A percentile compares a stretch with the other conserved stretches of the same genome.
phyloP scores from a whole-genome alignment of 2,329 filamentous ascomycete species.

The Zymoseptoria passerinii region DNA sequence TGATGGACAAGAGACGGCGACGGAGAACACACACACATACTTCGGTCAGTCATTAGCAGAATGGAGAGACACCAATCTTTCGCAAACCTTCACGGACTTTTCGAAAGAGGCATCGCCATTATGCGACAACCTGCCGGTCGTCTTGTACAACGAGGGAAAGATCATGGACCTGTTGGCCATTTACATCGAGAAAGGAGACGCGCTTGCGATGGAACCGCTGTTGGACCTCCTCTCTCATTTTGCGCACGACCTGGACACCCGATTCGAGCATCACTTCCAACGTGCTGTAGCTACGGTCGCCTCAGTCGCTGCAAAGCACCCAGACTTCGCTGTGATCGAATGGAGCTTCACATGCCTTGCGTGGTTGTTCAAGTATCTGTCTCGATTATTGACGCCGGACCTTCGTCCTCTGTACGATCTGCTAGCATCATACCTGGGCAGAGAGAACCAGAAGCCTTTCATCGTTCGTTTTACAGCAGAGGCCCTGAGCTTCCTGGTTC shows the following conservation, averaged over 20 bases:
- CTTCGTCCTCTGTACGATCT: slow-evolving; percentile 75
- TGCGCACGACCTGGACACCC: slow-evolving; percentile 80
- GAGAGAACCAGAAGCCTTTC: slow-evolving; percentile 71
- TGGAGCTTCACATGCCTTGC: slow-evolving; percentile 93
- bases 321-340: slow-evolving; percentile 75
- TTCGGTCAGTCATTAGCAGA: slow-evolving; percentile 73
- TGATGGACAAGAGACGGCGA: slow-evolving; percentile 62
- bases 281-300: slow-evolving; percentile 67
- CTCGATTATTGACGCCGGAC: slow-evolving; percentile 75
- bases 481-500: slow-evolving; percentile 84
- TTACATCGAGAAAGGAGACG: slow-evolving; percentile 70
- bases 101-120: slow-evolving; percentile 64
- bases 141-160: slow-evolving; percentile 79
- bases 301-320: slow-evolving; percentile 65
- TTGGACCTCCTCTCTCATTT: slow-evolving; percentile 84
- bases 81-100: slow-evolving; percentile 71
- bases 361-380: slow-evolving; percentile 96
- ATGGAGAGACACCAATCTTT: slow-evolving; percentile 89
- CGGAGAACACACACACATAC: slow-evolving; percentile 75
- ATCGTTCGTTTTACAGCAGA: slow-evolving; percentile 90
- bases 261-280: slow-evolving; percentile 83
- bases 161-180: slow-evolving; percentile 71
- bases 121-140: slow-evolving; percentile 83
- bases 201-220: slow-evolving; percentile 74
- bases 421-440: slow-evolving; percentile 76